A percentile compares a stretch with the other conserved stretches of the same genome.
phyloP scores from a whole-genome alignment of 148 eudicot species.

The Oxyria digyna region DNA sequence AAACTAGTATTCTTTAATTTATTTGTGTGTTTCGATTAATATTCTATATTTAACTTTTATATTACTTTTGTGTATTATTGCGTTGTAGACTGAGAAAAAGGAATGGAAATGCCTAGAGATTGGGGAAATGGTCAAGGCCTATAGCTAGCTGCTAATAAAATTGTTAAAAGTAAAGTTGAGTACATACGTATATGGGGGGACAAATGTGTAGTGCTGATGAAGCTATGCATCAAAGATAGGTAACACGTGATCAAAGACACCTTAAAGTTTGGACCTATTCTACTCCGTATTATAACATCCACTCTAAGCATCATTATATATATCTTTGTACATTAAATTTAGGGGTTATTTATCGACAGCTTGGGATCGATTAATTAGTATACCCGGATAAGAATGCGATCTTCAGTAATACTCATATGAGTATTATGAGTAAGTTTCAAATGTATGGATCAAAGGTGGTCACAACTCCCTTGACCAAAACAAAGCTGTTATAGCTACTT shows the following conservation, averaged over 20 bases:
- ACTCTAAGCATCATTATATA: constrained; percentile 2
- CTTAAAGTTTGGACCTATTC: constrained; percentile 6
- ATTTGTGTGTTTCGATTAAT: too few species aligned
- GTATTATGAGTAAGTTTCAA: not conserved
- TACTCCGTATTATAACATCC: not conserved
- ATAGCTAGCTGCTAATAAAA: too few species aligned
- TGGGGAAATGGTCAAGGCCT: constrained; percentile 5
- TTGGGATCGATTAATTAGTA: not conserved
- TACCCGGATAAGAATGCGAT: not conserved
- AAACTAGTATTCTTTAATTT: too few species aligned
- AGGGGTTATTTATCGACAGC: not conserved
- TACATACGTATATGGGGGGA: too few species aligned
- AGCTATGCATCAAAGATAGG: constrained; percentile 3
- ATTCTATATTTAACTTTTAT: too few species aligned
- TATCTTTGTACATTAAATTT: not conserved
- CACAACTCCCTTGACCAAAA: too few species aligned
- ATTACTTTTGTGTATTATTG: not conserved
- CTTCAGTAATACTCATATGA: not conserved
- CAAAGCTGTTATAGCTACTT: too few species aligned
- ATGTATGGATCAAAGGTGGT: not conserved
- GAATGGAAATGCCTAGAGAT: constrained; percentile 7
- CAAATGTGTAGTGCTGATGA: constrained; percentile 3
- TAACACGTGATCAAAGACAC: constrained; percentile 7
- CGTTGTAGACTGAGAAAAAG: constrained; percentile 3
- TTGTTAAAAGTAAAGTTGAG: not conserved